These are phyloP conservation scores for Cryomyces antarcticus DNA, from an alignment of 495 filamentous ascomycete genomes.

Conservation along the genomic window DNA sequence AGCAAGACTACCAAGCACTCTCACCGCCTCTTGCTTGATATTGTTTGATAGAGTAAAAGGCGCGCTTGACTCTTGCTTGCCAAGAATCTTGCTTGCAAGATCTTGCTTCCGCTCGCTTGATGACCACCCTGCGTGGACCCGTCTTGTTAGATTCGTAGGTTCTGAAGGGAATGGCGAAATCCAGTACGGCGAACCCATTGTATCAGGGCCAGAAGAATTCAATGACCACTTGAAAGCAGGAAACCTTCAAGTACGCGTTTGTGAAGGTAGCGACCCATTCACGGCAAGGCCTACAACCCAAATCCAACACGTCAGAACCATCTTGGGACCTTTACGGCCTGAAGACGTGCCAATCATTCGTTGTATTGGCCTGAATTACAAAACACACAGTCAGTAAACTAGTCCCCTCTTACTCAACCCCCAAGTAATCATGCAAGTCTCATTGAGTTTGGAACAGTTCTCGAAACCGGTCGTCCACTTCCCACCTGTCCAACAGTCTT, in stretches of 20 bases:
- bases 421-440: not conserved
- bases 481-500: constrained; percentile 31
- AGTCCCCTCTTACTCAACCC: not conserved
- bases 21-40: too few species aligned
- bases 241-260: constrained; percentile 10
- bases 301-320: constrained; percentile 1
- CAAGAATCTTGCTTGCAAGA: too few species aligned
- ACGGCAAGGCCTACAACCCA: constrained; percentile 2
- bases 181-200: constrained; percentile 27
- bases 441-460: constrained; percentile 6
- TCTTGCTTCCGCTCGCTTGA: too few species aligned
- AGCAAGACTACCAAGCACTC: too few species aligned
- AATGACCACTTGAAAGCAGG: constrained; percentile 18
- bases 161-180: constrained; percentile 22
- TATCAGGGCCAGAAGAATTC: constrained; percentile 21
- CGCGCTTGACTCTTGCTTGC: too few species aligned
- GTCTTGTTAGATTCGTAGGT: not conserved
- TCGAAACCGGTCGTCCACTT: constrained; percentile 26
- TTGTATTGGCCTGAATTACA: constrained; percentile 18
- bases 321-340: constrained; percentile 13
- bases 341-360: constrained; percentile 14
- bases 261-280: constrained; percentile 2
- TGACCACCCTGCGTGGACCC: not conserved
- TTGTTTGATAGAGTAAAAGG: too few species aligned
- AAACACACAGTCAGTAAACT: constrained; percentile 11